Base-by-base conservation (phyloP, 78 protist species). In the Diacronema lutheri region DNA sequence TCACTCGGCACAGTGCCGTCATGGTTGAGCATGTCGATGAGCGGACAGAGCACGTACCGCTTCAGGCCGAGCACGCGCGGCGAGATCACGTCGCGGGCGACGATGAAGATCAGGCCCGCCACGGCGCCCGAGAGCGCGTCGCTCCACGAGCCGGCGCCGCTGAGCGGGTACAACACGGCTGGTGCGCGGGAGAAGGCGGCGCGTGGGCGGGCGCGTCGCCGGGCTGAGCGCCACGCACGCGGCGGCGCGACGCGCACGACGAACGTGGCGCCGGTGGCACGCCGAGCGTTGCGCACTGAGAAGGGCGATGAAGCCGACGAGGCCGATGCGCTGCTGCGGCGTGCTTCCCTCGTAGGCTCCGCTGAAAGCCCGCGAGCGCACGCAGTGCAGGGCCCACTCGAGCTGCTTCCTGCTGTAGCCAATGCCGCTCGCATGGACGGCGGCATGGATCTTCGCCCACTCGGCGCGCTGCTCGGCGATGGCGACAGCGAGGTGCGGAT, bases 361-460 rank as follows among this genome's bases (percentile, higher is more conserved):
- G 11, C 26, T 14, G 46, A 68, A 68, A 25, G 76, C 76, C 46
- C 76, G 76, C 35, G 76, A 68, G 76, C 76, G 76, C 25, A 37
- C 76, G 76, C 25, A 5, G n/a, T 13, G 7, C 23, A 65, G 16
- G 26, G 72, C 72, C 72, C 72, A 65, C 0, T 29, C 40, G 31
- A n/a, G 3, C 37, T 62, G 13, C 69, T 62, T 37, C 26, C 20
- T 9, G 40, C 25, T n/a, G 37, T 60, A 7, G 65, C 65, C 29
- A 5, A 4, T 12, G 65, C 65, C 65, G 65, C 5, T n/a, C 29
- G 20, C 29, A 25, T 7, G 29, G 14, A 60, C 65, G 29, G 5
- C 20, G 10, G 4, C 33, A 16, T 12, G 65, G 65, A 19, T 7
- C 4, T 60, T 25, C 37, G 31, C n/a, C 69, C 69, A 65, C 4